Base-by-base conservation (phyloP, 805 yeast species). In the Pichia gijzeniarum region DNA sequence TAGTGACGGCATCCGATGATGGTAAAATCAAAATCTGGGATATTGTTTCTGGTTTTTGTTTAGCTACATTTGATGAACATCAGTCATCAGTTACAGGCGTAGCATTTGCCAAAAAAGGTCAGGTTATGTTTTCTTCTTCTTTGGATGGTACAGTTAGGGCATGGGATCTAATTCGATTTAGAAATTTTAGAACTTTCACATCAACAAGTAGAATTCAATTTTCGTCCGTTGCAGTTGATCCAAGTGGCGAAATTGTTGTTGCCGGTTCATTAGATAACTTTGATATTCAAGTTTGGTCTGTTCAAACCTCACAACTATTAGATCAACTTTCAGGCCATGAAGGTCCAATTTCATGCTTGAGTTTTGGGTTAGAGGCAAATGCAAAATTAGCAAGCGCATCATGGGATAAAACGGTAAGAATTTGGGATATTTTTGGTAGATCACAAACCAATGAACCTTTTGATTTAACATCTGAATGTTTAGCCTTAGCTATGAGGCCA, bases 1-100 rank as follows among this genome's bases (percentile, higher is more conserved):
- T 91, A 4, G 93, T 91, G 4, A 91, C 98, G 1, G 97, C 95
- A 2, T 77, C 96, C 1, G 98, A 91, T 60, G 99, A 93, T 62
- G 99, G 99, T 32, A 90, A 90, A 56, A 85, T 93, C 53, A 93
- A 93, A 63, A 85, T 93, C 14, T 93, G 99, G 99, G 99, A 93
- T 61, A 80, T 89, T 18, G 73, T 71, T 10, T 85, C 96, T 2
- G 99, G 99, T 0, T 93, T 93, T 61, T 88, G 96, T 63, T 72
- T 91, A 20, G 89, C 82, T 30, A 93, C 99, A 0, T 90, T 93
- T 59, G 83, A 82, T 37, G 97, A 91, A 55, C 99, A 93, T 58
- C 76, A 85, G 1, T 79, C 95, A 1, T 83, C 95, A 0, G 95
- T 93, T 4, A 89, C 96, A 0, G 86, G 82, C 4, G 82, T 93